Evolutionary conservation across 2,329 filamentous ascomycete genomes (phyloP), one percentile per base, ranked within the genome.

Genomic region (Pseudogymnoascus sp.): DNA sequence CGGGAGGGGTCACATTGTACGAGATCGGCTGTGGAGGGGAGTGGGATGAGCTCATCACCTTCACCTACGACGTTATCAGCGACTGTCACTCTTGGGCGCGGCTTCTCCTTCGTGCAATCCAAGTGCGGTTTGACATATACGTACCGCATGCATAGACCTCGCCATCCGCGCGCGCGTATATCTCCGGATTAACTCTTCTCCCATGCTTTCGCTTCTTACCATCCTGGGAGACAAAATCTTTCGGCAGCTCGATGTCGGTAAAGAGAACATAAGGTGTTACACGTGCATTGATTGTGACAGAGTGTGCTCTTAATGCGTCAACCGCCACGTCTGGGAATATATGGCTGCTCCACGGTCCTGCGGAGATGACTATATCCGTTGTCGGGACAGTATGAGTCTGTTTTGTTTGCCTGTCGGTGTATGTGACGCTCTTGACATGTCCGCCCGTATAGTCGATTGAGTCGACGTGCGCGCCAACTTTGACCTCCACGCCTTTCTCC

Each of bases 141-240:
- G 62, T 69, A 80, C 91, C 92, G 71, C 92, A 97, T 0, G 91
- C 97, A 97, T 55, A 55, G 10, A 95, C 88, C 74, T 96, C 92
- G 64, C 88, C 83, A 72, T 90, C 88, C 0, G 92, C 91, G 2
- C 93, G 84, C 0, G 92, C 89, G 72, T 97, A 97, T 62, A 97
- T 93, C 74, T 97, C 93, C 0, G 92, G 92, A 21, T 91, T 86
- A 16, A 91, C 90, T 16, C 83, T 82, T 62, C 61, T 63, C 26
- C 85, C 81, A 73, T 81, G 82, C 69, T 75, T 76, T 69, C 79
- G 77, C 76, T 77, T 78, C 72, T 83, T 77, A 55, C 78, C 81
- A 69, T 76, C 71, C 65, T 71, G 72, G 61, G 76, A 71, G 58
- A 80, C 49, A 33, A 55, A 55, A 26, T 55, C 49, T 10, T 33